phyloP scores from a whole-genome alignment of 768 basidiomycete genomes.

The Boletus insuetus region DNA sequence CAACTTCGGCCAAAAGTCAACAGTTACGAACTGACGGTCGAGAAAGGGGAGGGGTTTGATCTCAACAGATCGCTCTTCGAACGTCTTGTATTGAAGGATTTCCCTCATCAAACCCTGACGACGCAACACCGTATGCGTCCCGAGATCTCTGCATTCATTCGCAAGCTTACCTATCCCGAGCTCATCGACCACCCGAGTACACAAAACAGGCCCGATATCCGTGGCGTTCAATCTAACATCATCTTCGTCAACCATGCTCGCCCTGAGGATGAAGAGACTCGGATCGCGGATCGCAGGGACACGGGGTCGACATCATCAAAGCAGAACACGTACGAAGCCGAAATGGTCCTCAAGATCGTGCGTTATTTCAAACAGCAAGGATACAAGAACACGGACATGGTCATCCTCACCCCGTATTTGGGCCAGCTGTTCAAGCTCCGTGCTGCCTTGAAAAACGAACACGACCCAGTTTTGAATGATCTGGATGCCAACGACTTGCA shows the following conservation, averaged over 20 bases:
- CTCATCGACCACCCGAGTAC: constrained; percentile 58
- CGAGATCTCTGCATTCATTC: constrained; percentile 65
- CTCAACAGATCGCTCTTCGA: constrained; percentile 70
- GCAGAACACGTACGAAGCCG: constrained; percentile 56
- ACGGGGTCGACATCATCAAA: constrained; percentile 52
- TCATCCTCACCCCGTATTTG: constrained; percentile 67
- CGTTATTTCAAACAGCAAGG: constrained; percentile 69
- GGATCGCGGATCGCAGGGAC: constrained; percentile 47
- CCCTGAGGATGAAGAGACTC: constrained; percentile 49
- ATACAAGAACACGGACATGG: constrained; percentile 57
- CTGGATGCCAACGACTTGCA: constrained; percentile 60
- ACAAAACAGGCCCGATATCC: constrained; percentile 45
- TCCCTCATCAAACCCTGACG: constrained; percentile 55
- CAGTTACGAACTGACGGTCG: constrained; percentile 59
- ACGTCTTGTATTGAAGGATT: constrained; percentile 58
- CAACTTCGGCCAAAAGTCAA: constrained; percentile 76
- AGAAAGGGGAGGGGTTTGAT: constrained; percentile 68
- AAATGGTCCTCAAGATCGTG: constrained; percentile 66
- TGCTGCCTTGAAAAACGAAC: constrained; percentile 39
- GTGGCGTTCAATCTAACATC: constrained; percentile 56
- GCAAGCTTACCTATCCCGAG: constrained; percentile 64
- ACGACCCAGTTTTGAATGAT: constrained; percentile 63
- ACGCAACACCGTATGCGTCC: constrained; percentile 74
- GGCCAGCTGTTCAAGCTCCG: constrained; percentile 58
- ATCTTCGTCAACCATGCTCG: constrained; percentile 59